A percentile compares a stretch with the other conserved stretches of the same genome.
phyloP scores from a whole-genome alignment of 768 basidiomycete species.

The Hygrophoropsis aurantiaca region DNA sequence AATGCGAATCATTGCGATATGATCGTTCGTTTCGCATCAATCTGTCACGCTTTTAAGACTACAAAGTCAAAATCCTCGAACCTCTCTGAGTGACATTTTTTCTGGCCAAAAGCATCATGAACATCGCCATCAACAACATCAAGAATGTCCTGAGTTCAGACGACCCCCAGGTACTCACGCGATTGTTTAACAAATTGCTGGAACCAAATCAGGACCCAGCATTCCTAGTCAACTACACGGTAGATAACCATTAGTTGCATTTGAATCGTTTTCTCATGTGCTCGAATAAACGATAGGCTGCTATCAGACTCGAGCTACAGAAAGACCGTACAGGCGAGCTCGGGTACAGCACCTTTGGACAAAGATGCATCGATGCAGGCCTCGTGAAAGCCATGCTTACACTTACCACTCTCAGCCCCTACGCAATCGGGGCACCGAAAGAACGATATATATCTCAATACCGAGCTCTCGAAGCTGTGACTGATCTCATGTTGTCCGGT shows the following conservation, averaged over 20 bases:
- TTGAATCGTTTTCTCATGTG: too few species aligned
- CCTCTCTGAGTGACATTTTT: background rate
- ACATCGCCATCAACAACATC: constrained; percentile 16
- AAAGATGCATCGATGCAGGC: constrained; percentile 22
- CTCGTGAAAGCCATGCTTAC: constrained; percentile 26
- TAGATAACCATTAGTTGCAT: constrained; percentile 2
- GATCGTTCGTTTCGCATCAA: background rate
- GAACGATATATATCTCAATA: constrained; percentile 18
- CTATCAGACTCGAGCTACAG: constrained; percentile 11
- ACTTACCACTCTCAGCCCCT: constrained; percentile 16
- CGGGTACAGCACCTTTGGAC: constrained; percentile 15
- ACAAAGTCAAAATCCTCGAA: background rate
- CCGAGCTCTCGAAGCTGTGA: constrained; percentile 21
- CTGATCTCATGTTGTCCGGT: constrained; percentile 19
- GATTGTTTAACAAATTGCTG: constrained; percentile 21
- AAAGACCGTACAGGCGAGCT: background rate
- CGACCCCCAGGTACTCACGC: constrained; percentile 12
- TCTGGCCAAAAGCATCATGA: constrained; percentile 8
- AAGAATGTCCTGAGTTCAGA: constrained; percentile 13
- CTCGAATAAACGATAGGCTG: constrained; percentile 5
- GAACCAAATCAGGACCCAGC: constrained; percentile 20
- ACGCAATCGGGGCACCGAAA: constrained; percentile 6
- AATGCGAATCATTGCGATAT: too few species aligned
- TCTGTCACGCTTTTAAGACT: background rate
- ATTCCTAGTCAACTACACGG: constrained; percentile 18